phyloP scores from a whole-genome alignment of 2,329 filamentous ascomycete genomes.

The Diaporthe destruens region DNA sequence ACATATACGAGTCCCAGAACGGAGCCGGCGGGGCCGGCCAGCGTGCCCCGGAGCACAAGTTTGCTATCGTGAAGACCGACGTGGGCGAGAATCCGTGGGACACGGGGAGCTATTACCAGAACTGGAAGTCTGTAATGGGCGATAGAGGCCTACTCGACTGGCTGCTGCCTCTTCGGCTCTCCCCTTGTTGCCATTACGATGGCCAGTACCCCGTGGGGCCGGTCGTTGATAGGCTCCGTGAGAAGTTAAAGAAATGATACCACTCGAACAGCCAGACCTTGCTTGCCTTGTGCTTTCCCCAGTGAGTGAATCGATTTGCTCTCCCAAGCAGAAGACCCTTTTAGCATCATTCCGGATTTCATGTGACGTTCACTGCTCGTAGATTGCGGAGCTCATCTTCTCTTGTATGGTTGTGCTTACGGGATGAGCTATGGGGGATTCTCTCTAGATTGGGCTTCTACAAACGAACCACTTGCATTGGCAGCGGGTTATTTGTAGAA shows the following conservation, averaged over 20 bases:
- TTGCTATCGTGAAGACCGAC: slow-evolving; percentile 81
- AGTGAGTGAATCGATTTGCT: not conserved
- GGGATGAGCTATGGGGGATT: not conserved
- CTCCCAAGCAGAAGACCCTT: too few species aligned
- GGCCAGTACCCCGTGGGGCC: slow-evolving; percentile 38
- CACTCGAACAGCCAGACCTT: not conserved
- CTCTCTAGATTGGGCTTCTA: slow-evolving; percentile 8
- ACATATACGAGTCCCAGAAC: slow-evolving; percentile 43
- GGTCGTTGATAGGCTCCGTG: slow-evolving; percentile 35
- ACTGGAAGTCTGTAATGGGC: slow-evolving; percentile 87
- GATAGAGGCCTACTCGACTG: slow-evolving; percentile 74
- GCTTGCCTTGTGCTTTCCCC: not conserved
- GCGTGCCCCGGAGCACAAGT: slow-evolving; percentile 54
- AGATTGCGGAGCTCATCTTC: not conserved
- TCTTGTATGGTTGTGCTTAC: not conserved
- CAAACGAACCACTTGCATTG: slow-evolving; percentile 38
- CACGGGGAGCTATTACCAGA: slow-evolving; percentile 73
- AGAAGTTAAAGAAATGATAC: slow-evolving; percentile 34
- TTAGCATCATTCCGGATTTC: not conserved
- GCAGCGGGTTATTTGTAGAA: slow-evolving; percentile 39
- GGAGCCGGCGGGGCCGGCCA: slow-evolving; percentile 8
- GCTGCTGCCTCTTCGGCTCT: slow-evolving; percentile 81
- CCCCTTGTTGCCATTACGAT: slow-evolving; percentile 68
- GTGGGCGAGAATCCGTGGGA: slow-evolving; percentile 89
- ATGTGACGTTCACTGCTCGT: not conserved